Evolutionary conservation across 805 yeast genomes (phyloP), one percentile per base, ranked within the genome.

Genomic region (Starmerella apis): DNA sequence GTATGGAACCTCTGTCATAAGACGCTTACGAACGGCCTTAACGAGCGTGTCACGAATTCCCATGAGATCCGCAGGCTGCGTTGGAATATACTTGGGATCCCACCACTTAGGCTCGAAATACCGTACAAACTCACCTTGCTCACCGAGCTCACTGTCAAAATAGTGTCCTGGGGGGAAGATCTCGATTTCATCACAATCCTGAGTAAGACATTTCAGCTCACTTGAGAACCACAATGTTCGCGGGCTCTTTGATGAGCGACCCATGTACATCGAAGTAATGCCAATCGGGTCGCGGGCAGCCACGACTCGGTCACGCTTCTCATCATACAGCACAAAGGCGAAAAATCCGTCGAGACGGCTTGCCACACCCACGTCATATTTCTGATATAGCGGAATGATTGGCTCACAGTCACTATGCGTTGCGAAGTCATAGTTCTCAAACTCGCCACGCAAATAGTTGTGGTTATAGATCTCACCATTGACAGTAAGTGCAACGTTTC

Each of bases 241-340:
- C 57, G 95, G 94, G 46, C 70, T 63, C 52, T 68, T 64, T 52
- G 79, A 73, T 36, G 80, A 73, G 66, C 86, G 79, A 61, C 99
- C 99, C 86, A 88, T 82, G 77, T 92, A 92, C 64, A 92, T 73
- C 49, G 98, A 87, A 56, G 95, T 88, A 66, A 92, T 81, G 64
- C 99, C 99, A 59, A 92, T 85, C 49, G 98, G 99, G 69, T 92
- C 99, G 72, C 99, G 80, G 48, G 98, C 96, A 55, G 98, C 99
- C 54, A 88, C 71, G 54, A 92, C 79, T 62, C 98, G 78, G 71
- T 92, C 96, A 51, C 73, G 72, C 63, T 78, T 70, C 57, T 80
- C 79, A 71, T 92, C 98, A 68, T 87, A 84, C 48, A 92, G 70
- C 37, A 81, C 95, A 74, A 85, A 92, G 23, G 96, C 97, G 64